These are phyloP conservation scores for Zygotorulaspora sp. DNA, from an alignment of 805 yeast genomes.

Conservation along the genomic window DNA sequence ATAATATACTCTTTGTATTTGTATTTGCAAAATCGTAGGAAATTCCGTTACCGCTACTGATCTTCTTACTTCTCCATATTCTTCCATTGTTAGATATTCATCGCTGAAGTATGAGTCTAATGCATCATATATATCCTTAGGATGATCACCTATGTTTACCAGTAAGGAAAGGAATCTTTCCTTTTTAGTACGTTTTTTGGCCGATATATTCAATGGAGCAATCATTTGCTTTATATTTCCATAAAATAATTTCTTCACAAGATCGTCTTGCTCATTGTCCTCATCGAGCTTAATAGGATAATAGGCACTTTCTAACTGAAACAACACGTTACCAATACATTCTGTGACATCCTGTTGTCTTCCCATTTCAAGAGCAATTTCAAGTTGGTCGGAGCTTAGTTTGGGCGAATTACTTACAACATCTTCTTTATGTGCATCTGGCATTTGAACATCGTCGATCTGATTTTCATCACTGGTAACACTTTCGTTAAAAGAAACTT, in stretches of 20 bases:
- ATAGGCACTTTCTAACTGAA: slow-evolving; percentile 84
- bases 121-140: slow-evolving; percentile 85
- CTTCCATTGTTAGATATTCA: slow-evolving; percentile 61
- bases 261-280: slow-evolving; percentile 79
- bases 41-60: slow-evolving; percentile 63
- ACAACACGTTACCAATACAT: slow-evolving; percentile 89
- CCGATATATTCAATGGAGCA: slow-evolving; percentile 41
- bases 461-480: slow-evolving; percentile 3
- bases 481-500: slow-evolving; percentile 7
- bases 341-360: slow-evolving; percentile 97
- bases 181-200: slow-evolving; percentile 44
- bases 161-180: slow-evolving; percentile 80
- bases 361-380: slow-evolving; percentile 71
- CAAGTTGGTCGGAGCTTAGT: slow-evolving; percentile 57
- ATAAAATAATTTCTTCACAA: slow-evolving; percentile 73
- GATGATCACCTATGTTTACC: slow-evolving; percentile 83
- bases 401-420: slow-evolving; percentile 27
- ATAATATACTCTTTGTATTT: slow-evolving; percentile 89
- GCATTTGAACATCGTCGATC: slow-evolving; percentile 1
- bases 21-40: slow-evolving; percentile 84
- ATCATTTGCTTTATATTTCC: slow-evolving; percentile 82
- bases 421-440: slow-evolving; percentile 13
- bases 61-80: slow-evolving; percentile 68
- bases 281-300: slow-evolving; percentile 59
- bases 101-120: slow-evolving; percentile 74